These are phyloP conservation scores for Limnanthes douglasii DNA, from an alignment of 345 rosid species.

Conservation along the genomic window DNA sequence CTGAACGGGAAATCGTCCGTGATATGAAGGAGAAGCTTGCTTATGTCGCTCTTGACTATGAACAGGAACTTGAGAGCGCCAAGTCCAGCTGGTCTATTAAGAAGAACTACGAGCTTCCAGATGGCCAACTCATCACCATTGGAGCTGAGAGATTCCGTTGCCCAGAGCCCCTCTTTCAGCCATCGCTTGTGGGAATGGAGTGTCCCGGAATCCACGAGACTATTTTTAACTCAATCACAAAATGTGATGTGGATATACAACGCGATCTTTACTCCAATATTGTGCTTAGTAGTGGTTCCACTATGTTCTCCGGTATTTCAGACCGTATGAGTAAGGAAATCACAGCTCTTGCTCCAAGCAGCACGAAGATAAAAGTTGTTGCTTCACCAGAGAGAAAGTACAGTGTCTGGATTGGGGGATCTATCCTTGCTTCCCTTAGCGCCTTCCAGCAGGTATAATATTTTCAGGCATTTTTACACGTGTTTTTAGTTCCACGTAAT, in stretches of 20 bases:
- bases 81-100: slow-evolving; percentile 76
- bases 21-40: slow-evolving; percentile 92
- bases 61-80: slow-evolving; percentile 86
- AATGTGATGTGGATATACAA: slow-evolving; percentile 84
- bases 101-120: slow-evolving; percentile 80
- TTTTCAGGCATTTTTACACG: too few relatives aligned
- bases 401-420: slow-evolving; percentile 93
- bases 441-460: slow-evolving; percentile 96
- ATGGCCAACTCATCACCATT: slow-evolving; percentile 85
- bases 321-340: slow-evolving; percentile 97
- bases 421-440: slow-evolving; percentile 87
- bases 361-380: slow-evolving; percentile 94
- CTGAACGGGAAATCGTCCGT: slow-evolving; percentile 93
- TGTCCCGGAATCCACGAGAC: slow-evolving; percentile 87
- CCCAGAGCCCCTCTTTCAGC: slow-evolving; percentile 93
- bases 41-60: slow-evolving; percentile 83
- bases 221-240: slow-evolving; percentile 88
- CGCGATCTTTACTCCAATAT: slow-evolving; percentile 83
- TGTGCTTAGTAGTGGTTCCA: slow-evolving; percentile 90
- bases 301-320: slow-evolving; percentile 83
- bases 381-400: slow-evolving; percentile 91
- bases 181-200: slow-evolving; percentile 96
- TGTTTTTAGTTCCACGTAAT: too few relatives aligned
- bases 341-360: slow-evolving; percentile 83
- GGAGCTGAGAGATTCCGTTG: slow-evolving; percentile 91